A percentile compares a stretch with the other conserved stretches of the same genome.
phyloP scores from a whole-genome alignment of 805 yeast species.

The Cyberlindnera suaveolens region DNA sequence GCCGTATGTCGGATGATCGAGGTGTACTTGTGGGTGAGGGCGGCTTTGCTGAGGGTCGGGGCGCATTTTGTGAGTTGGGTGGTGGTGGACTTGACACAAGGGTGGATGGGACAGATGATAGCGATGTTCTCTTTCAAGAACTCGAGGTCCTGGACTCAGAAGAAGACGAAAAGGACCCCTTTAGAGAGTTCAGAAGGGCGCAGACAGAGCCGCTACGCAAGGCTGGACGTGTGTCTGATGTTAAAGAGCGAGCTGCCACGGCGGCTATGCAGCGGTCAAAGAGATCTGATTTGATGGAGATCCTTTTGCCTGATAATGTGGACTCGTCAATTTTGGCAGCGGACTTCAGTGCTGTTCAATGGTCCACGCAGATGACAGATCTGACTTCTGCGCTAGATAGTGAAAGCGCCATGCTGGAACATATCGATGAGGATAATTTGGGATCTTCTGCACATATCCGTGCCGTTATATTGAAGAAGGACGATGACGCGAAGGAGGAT shows the following conservation, averaged over 20 bases:
- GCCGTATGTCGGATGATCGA: no score
- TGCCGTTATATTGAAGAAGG: background rate
- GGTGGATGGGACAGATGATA: background rate
- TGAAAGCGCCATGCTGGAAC: background rate
- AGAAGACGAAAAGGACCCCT: slow-evolving; percentile 10
- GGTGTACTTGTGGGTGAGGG: no score
- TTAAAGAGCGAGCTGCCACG: background rate
- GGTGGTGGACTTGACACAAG: background rate
- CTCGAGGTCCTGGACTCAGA: slow-evolving; percentile 18
- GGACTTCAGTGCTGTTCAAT: slow-evolving; percentile 4
- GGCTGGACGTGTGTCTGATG: no score
- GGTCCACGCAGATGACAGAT: slow-evolving; percentile 5
- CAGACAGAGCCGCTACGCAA: background rate
- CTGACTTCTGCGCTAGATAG: background rate
- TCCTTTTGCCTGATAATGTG: slow-evolving; percentile 7
- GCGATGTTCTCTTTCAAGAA: slow-evolving; percentile 6
- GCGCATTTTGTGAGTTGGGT: background rate
- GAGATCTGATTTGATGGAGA: background rate
- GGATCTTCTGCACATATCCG: background rate
- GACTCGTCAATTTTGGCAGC: slow-evolving; percentile 1
- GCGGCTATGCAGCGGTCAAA: background rate
- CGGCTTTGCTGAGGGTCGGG: background rate
- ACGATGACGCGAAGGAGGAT: no score
- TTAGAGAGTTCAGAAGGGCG: slow-evolving; percentile 4
- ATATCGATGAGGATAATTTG: background rate